Base-by-base conservation (phyloP, 2,329 filamentous ascomycete genomes). In the Fusarium longipes region DNA sequence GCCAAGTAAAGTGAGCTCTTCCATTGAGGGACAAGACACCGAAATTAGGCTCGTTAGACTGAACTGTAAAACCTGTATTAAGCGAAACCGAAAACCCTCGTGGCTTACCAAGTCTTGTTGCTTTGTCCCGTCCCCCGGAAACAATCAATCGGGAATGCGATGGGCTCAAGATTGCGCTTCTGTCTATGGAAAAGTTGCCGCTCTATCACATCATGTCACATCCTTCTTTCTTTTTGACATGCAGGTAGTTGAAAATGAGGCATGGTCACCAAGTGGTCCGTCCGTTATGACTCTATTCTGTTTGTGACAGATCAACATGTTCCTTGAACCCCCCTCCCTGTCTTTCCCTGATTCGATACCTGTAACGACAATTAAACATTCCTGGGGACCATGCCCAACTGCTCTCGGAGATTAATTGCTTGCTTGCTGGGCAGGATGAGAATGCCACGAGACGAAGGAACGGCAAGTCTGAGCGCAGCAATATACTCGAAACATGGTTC, bases 401-500 rank as follows among this genome's bases (percentile, higher is more conserved):
- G 44, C 30, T 49, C 38, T 49, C 45, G 45, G 45, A 38, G 32
- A 49, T 49, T 49, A 47, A 49, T 36, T 38, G 40, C 49, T 38
- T 38, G 40, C 49, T 38, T 35, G 29, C 50, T 38, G n/a, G 18
- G 22, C 14, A 47, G 27, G 20, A n/a, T 49, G 45, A 49, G 45
- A n/a, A 49, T 24, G 35, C 45, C 32, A 49, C 45, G 45, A 49
- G 45, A 49, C 30, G 14, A 15, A 36, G 45, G 45, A 49, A 27
- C 45, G 22, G 24, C 25, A n/a, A 36, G 33, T 22, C 42, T 49
- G 25, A 44, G 40, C 56, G 33, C 22, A 48, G 30, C 32, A 56
- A 33, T 63, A 22, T 51, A 63, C 32, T 49, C 50, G 58, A 63
- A 63, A 63, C 60, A 47, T 52, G 43, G 32, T 20, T n/a, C 47